Conservation (phyloP, 768 basidiomycete species). For the Boletus insuetus region DNA sequence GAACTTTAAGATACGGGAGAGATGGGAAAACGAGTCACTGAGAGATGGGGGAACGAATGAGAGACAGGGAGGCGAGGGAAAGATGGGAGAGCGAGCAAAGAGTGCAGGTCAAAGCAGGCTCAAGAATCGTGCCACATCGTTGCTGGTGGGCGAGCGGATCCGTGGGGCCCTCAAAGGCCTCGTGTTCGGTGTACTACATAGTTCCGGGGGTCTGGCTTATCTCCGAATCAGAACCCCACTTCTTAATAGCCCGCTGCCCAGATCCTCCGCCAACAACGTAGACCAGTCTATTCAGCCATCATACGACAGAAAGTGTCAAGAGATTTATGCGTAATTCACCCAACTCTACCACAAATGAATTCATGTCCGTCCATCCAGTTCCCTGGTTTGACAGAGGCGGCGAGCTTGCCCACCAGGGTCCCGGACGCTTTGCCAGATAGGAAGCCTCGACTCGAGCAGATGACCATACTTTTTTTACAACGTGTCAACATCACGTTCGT, state of each 20-base stretch:
- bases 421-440: constrained; percentile 13
- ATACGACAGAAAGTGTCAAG: too few species aligned
- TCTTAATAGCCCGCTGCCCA: neutral
- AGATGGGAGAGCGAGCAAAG: neutral
- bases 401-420: constrained; percentile 29
- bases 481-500: constrained; percentile 87
- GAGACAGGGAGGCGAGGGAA: too few species aligned
- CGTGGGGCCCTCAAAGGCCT: neutral
- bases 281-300: too few species aligned
- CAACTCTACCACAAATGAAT: neutral
- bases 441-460: constrained; percentile 49
- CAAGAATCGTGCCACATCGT: neutral
- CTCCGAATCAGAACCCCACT: neutral
- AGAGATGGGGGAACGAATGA: too few species aligned
- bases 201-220: neutral
- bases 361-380: constrained; percentile 19
- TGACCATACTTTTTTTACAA: constrained; percentile 72
- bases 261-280: too few species aligned
- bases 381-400: neutral
- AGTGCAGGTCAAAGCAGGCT: constrained; percentile 4
- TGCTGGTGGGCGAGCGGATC: neutral
- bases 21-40: too few species aligned
- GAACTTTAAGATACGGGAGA: too few species aligned
- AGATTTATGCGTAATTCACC: neutral
- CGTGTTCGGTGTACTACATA: neutral